Evolutionary conservation across 768 basidiomycete genomes (phyloP), one percentile per base, ranked within the genome.

Genomic region (Chalciporus piperatus): DNA sequence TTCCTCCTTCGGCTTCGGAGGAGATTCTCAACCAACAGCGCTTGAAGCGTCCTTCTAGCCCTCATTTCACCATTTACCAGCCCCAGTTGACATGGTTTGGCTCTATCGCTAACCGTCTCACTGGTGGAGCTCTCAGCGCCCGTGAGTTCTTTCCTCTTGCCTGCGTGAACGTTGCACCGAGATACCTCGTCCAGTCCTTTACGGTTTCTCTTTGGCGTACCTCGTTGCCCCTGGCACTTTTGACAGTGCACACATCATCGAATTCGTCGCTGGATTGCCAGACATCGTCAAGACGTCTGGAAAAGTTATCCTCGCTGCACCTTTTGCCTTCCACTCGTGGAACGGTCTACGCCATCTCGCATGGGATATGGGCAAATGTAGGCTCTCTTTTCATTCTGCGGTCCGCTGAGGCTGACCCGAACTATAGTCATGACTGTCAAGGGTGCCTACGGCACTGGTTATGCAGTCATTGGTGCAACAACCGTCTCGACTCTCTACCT

Each of bases 1-100:
- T 89, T 3, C 75, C 85, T 1, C 76, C 87, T 1, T 75, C 84
- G 0, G 77, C 82, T 0, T 72, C 76, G 10, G 65, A 73, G 32
- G 76, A 75, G 4, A 87, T 93, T 56, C 76, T 98, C 61, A 96
- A 98, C 78, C 70, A 80, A 59, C 95, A 98, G 70, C 89, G 97
- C 57, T 72, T 91, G 45, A 75, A 76, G 44, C 87, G 97, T n/a
- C 96, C 97, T 16, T 89, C 80, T 55, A 90, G 88, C 62, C 97
- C 97, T 9, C 95, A 98, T 70, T 89, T 93, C 67, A 93, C 93
- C 50, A 98, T 99, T 72, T 99, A 99, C 74, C 87, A 95, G 65
- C 89, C 88, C 2, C 92, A 98, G 72, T 71, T 98, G 42, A 98
- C 96, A 32, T 96, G 92, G 91, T 13, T 90, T 48, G 78, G 72